Evolutionary conservation across 2,329 filamentous ascomycete genomes (phyloP).

Genomic region (Stagonosporopsis rhizophila): DNA sequence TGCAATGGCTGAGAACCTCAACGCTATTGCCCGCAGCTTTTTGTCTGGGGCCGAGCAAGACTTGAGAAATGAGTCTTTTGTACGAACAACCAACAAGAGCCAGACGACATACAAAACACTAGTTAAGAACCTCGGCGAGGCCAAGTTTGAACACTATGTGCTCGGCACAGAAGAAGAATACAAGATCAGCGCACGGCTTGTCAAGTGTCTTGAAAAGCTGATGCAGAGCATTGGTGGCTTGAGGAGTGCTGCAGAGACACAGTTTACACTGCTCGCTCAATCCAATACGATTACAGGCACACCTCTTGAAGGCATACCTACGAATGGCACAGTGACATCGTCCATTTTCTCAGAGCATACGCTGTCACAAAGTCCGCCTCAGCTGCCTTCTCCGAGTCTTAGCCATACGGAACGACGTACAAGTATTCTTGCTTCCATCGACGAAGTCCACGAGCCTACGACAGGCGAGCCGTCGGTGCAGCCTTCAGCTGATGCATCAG

Average conservation of each 20-base stretch:
- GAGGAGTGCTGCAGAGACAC: slow-evolving; percentile 85
- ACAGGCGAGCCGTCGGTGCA: slow-evolving; percentile 35
- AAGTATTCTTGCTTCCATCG: slow-evolving; percentile 52
- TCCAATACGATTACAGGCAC: slow-evolving; percentile 38
- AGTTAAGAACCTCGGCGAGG: slow-evolving; percentile 79
- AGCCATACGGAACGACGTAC: slow-evolving; percentile 42
- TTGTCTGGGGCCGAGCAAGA: slow-evolving; percentile 83
- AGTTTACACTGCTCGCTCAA: slow-evolving; percentile 83
- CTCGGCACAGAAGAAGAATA: slow-evolving; percentile 82
- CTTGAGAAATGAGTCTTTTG: slow-evolving; percentile 70
- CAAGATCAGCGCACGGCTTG: slow-evolving; percentile 76
- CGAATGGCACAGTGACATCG: slow-evolving; percentile 32
- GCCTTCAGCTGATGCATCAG: slow-evolving; percentile 37
- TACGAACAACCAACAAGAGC: slow-evolving; percentile 68
- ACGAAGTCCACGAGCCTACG: slow-evolving; percentile 50
- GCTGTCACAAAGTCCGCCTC: slow-evolving; percentile 34
- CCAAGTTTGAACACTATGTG: slow-evolving; percentile 87
- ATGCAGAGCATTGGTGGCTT: slow-evolving; percentile 90
- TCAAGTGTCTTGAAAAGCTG: slow-evolving; percentile 83
- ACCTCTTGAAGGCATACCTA: slow-evolving; percentile 20
- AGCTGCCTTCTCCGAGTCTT: slow-evolving; percentile 37
- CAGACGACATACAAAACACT: slow-evolving; percentile 72
- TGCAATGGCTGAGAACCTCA: slow-evolving; percentile 80
- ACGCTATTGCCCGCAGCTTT: slow-evolving; percentile 82
- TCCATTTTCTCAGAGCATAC: slow-evolving; percentile 34